Evolutionary conservation across 352 stramenopile genomes (phyloP).

Genomic region (Phytopythium delawarense): DNA sequence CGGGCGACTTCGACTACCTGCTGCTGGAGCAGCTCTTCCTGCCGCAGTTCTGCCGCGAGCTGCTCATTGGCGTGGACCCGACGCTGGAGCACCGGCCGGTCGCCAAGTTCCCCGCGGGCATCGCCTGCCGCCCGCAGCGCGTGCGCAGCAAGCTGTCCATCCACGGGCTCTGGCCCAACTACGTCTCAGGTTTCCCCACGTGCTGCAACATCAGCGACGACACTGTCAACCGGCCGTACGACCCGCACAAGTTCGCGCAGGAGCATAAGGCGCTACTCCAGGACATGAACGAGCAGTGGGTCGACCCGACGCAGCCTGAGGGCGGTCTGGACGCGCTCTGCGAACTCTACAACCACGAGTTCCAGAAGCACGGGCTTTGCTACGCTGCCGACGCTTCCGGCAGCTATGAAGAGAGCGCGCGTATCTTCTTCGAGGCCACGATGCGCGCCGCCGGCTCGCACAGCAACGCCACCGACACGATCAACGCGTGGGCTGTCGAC

Average conservation of each 20-base stretch:
- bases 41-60: slow-evolving; percentile 51
- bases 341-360: slow-evolving; percentile 86
- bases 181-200: slow-evolving; percentile 28
- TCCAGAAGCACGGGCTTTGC: slow-evolving; percentile 86
- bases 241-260: slow-evolving; percentile 20
- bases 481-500: slow-evolving; percentile 26
- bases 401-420: slow-evolving; percentile 25
- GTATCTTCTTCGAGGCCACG: slow-evolving; percentile 28
- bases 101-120: slow-evolving; percentile 35
- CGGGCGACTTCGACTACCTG: slow-evolving; percentile 50
- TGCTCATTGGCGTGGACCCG: slow-evolving; percentile 40
- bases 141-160: slow-evolving; percentile 33
- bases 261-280: slow-evolving; percentile 26
- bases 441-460: slow-evolving; percentile 19
- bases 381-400: slow-evolving; percentile 44
- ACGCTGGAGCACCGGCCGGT: slow-evolving; percentile 53
- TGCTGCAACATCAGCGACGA: slow-evolving; percentile 42
- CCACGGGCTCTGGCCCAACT: slow-evolving; percentile 55
- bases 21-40: slow-evolving; percentile 53
- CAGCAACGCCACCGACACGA: slow-evolving; percentile 16
- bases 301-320: slow-evolving; percentile 35
- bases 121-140: slow-evolving; percentile 25
- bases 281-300: slow-evolving; percentile 34
- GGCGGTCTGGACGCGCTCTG: slow-evolving; percentile 46
- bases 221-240: slow-evolving; percentile 31